phyloP scores from a whole-genome alignment of 208 protist genomes.

The Balamuthia mandrillaris region DNA sequence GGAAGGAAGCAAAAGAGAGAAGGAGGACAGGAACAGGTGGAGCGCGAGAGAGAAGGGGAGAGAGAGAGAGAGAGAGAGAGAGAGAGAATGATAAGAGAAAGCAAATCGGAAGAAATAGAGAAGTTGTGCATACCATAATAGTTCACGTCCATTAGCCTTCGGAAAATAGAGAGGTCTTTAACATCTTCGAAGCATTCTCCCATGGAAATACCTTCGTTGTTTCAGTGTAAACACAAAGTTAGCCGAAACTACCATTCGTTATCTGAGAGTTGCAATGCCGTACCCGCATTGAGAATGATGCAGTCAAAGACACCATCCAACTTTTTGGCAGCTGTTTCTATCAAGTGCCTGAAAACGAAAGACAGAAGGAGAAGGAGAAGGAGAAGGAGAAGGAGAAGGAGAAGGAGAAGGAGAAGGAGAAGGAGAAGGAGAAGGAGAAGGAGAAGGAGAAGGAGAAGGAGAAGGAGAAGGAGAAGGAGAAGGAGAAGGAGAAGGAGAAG shows the following conservation, averaged over 20 bases:
- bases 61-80: too few species aligned
- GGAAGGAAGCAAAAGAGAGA: too few species aligned
- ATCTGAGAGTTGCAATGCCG: too few species aligned
- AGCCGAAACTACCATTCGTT: too few species aligned
- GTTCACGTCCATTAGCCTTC: constrained; percentile 15
- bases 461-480: neutral
- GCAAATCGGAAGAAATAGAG: too few species aligned
- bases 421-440: neutral
- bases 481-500: neutral
- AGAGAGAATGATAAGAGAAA: too few species aligned
- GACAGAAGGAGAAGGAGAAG: neutral
- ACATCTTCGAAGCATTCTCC: neutral
- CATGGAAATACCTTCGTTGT: constrained; percentile 27
- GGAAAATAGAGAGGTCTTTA: constrained; percentile 7
- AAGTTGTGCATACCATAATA: too few species aligned
- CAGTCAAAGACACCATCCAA: neutral
- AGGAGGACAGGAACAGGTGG: too few species aligned
- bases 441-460: neutral
- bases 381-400: neutral
- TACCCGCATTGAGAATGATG: constrained; percentile 15
- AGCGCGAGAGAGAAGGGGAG: too few species aligned
- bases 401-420: neutral
- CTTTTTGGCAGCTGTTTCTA: neutral
- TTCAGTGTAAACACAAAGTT: too few species aligned
- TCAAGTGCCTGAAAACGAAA: neutral